Conservation (phyloP, 129 eudicot genomes). For the Ambrosia trifida region DNA sequence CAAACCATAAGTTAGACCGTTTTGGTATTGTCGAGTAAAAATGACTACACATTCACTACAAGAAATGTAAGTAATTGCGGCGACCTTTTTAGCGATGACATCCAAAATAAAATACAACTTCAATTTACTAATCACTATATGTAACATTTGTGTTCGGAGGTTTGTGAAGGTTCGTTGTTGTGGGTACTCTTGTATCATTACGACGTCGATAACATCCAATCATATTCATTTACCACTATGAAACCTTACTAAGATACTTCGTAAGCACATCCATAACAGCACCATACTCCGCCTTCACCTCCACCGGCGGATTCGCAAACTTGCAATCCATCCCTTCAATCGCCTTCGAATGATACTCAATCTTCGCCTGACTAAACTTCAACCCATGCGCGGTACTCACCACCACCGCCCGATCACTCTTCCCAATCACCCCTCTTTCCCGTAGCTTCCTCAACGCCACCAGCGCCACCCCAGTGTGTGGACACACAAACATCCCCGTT, state of each 20-base stretch:
- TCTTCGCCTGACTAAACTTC: constrained; percentile 76
- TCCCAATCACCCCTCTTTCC: constrained; percentile 52
- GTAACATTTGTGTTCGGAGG: too few species aligned
- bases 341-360: constrained; percentile 62
- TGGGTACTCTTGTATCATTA: not conserved
- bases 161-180: too few species aligned
- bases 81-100: too few species aligned
- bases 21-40: too few species aligned
- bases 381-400: constrained; percentile 85
- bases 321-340: constrained; percentile 55
- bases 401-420: constrained; percentile 67
- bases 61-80: too few species aligned
- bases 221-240: not conserved
- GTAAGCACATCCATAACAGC: constrained; percentile 60
- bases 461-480: constrained; percentile 85
- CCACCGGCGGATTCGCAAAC: constrained; percentile 64
- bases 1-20: too few species aligned
- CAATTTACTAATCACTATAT: too few species aligned
- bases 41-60: too few species aligned
- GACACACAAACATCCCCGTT: constrained; percentile 83
- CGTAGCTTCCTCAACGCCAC: constrained; percentile 65
- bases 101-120: too few species aligned
- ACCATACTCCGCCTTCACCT: constrained; percentile 67
- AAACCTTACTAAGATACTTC: constrained; percentile 28
- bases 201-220: not conserved